Conservation (phyloP, 805 yeast species). For the Teunomyces barrocoloradensis region DNA sequence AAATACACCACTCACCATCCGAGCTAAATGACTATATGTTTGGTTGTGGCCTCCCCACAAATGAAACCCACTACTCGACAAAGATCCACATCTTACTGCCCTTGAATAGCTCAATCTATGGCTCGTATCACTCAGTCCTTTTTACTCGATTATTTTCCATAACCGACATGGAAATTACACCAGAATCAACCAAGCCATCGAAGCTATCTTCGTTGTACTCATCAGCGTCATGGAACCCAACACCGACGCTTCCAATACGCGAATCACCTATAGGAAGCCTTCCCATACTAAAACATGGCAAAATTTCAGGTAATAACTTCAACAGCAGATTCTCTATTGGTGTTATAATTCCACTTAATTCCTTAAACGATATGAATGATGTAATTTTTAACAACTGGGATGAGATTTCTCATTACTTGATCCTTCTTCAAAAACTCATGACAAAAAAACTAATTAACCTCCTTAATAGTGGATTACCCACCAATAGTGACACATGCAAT, state of each 20-base stretch:
- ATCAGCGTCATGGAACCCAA: conserved; percentile 38
- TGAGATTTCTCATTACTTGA: conserved; percentile 40
- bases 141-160: conserved; percentile 47
- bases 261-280: conserved; percentile 12
- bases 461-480: conserved; percentile 17
- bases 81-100: conserved; percentile 50
- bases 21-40: conserved; percentile 54
- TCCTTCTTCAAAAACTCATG: conserved; percentile 39
- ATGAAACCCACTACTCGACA: conserved; percentile 42
- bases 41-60: conserved; percentile 54
- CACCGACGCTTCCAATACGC: conserved; percentile 34
- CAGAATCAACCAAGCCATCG: neutral
- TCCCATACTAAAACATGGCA: conserved; percentile 4
- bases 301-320: conserved; percentile 13
- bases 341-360: conserved; percentile 46
- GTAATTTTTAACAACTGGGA: conserved; percentile 50
- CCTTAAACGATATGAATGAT: conserved; percentile 31
- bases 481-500: conserved; percentile 6
- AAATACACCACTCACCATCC: conserved; percentile 37
- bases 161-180: conserved; percentile 16
- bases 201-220: neutral
- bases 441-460: conserved; percentile 33
- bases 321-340: conserved; percentile 48
- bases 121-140: conserved; percentile 34
- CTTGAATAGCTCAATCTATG: conserved; percentile 33